Evolutionary conservation across 305 asterid species (phyloP).

Genomic region (Solanum hybrid): DNA sequence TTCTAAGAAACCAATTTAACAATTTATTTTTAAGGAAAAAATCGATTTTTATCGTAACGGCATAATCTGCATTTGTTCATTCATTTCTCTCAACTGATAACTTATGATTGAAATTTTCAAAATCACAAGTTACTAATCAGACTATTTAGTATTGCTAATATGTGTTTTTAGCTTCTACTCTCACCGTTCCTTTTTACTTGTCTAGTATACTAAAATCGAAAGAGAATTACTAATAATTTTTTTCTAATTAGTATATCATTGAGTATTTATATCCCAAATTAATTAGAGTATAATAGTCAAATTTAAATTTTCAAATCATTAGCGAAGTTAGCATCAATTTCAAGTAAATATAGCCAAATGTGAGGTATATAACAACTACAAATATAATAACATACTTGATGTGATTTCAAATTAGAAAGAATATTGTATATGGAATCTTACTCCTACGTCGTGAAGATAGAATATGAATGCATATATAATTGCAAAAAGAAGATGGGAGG

Average conservation of each 20-base stretch:
- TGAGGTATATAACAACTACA: neutral
- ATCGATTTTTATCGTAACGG: too few relatives aligned
- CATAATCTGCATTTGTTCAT: neutral
- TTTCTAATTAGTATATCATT: neutral
- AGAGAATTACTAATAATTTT: neutral
- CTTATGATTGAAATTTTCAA: neutral
- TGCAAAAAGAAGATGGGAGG: neutral
- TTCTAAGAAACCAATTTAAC: too few relatives aligned
- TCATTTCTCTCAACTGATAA: neutral
- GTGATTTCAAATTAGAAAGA: too few relatives aligned
- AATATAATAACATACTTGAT: neutral
- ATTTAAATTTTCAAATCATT: neutral
- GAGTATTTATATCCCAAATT: neutral
- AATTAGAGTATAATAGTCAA: neutral
- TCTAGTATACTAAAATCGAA: neutral
- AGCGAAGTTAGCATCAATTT: neutral
- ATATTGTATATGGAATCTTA: too few relatives aligned
- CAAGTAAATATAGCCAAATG: neutral
- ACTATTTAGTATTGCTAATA: neutral
- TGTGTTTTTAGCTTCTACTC: neutral
- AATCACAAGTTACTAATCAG: neutral
- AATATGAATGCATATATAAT: too few relatives aligned
- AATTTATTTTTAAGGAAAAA: too few relatives aligned
- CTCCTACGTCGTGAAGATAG: too few relatives aligned
- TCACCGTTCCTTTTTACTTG: neutral